A percentile compares a stretch with the other conserved stretches of the same genome.
phyloP scores from a whole-genome alignment of 352 stramenopile genomes.

The Pythium utonaiense region DNA sequence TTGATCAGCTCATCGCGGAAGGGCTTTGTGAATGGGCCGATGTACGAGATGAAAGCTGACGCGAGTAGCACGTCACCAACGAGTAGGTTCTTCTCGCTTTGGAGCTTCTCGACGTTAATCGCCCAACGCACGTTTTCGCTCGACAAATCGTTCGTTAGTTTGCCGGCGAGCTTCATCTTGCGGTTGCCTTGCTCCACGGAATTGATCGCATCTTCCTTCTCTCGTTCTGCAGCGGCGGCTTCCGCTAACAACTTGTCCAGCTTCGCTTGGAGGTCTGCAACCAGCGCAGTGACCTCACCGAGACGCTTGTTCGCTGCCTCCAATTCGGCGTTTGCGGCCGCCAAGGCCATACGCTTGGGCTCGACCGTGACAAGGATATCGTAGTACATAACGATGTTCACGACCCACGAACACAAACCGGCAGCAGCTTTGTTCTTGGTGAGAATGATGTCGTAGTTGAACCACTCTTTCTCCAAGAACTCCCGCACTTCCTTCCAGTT shows the following conservation, averaged over 20 bases:
- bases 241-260: constrained; percentile 91
- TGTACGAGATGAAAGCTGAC: constrained; percentile 95
- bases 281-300: constrained; percentile 81
- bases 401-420: constrained; percentile 92
- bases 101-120: constrained; percentile 91
- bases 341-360: constrained; percentile 91
- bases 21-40: constrained; percentile 93
- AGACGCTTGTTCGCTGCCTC: constrained; percentile 89
- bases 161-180: constrained; percentile 95
- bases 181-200: constrained; percentile 90
- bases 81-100: constrained; percentile 90
- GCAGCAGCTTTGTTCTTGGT: constrained; percentile 94
- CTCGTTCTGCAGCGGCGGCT: constrained; percentile 86
- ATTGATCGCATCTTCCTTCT: constrained; percentile 93
- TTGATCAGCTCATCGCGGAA: constrained; percentile 93
- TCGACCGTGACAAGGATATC: constrained; percentile 95
- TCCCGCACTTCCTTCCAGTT: constrained; percentile 95
- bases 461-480: constrained; percentile 93
- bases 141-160: constrained; percentile 92
- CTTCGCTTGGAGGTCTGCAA: constrained; percentile 92
- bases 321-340: constrained; percentile 89
- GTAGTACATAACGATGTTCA: constrained; percentile 98
- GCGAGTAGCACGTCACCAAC: constrained; percentile 93
- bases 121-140: constrained; percentile 96
- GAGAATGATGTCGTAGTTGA: constrained; percentile 93